phyloP scores from a whole-genome alignment of 1,284 basidiomycete species.

The Cystobasidiaceae sp. region DNA sequence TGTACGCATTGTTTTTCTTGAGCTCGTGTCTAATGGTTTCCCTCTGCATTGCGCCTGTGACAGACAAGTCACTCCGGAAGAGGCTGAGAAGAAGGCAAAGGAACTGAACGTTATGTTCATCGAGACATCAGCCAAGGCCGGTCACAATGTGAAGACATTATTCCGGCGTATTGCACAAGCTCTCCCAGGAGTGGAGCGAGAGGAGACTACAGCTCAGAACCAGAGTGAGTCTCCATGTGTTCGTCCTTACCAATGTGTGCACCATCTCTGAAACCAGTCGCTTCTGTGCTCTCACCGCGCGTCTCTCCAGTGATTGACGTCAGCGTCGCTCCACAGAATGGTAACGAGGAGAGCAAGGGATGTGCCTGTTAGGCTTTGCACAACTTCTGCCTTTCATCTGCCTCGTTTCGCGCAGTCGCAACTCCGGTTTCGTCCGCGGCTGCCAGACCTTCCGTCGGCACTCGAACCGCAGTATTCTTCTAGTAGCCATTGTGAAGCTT shows the following conservation, averaged over 20 bases:
- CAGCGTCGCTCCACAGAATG: slow-evolving; percentile 39
- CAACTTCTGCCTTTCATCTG: neutral
- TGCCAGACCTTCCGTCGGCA: neutral
- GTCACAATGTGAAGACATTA: slow-evolving; percentile 96
- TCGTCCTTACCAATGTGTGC: neutral
- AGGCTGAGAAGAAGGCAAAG: slow-evolving; percentile 88
- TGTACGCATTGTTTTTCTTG: slow-evolving; percentile 55
- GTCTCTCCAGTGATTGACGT: slow-evolving; percentile 41
- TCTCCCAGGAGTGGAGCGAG: slow-evolving; percentile 89
- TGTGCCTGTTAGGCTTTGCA: slow-evolving; percentile 39
- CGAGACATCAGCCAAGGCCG: slow-evolving; percentile 98
- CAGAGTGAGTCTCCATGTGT: slow-evolving; percentile 42
- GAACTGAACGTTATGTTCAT: slow-evolving; percentile 96
- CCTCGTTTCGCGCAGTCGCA: neutral
- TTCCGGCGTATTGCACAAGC: slow-evolving; percentile 99
- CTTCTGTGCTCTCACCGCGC: neutral
- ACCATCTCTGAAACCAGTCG: neutral
- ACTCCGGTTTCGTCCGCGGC: neutral
- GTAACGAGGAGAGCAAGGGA: slow-evolving; percentile 38
- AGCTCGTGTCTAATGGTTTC: neutral
- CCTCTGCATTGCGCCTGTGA: neutral
- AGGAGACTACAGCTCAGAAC: slow-evolving; percentile 46
- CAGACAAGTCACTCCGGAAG: slow-evolving; percentile 98
- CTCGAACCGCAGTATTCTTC: too few relatives aligned
- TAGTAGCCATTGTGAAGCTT: too few relatives aligned